Percentiles rank a stretch among this genome's conserved stretches.
Conservation (phyloP, 148 eudicot genomes). For the Camellia sinensis region DNA sequence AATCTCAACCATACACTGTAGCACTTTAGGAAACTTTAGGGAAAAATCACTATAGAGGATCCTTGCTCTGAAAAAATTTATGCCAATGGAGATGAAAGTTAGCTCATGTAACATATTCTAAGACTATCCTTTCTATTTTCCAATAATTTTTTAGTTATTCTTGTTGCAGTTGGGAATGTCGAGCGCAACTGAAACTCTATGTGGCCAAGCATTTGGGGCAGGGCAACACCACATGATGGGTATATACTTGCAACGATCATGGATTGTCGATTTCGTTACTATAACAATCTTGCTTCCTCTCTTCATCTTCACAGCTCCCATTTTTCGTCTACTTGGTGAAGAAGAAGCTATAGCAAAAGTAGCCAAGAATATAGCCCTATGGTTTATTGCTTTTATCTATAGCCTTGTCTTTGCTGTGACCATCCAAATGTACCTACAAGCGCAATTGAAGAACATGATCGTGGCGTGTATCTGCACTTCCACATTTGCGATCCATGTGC, state of each 20-base stretch:
- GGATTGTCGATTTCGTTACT: constrained; percentile 49
- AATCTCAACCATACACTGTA: no score
- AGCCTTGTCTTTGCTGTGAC: constrained; percentile 41
- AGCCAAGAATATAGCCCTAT: constrained; percentile 41
- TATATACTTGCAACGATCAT: constrained; percentile 62
- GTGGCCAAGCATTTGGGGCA: constrained; percentile 82
- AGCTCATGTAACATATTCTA: no score
- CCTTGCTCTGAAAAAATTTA: no score
- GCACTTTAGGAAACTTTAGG: no score
- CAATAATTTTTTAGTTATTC: no score
- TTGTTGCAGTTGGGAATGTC: constrained; percentile 64
- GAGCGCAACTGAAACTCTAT: constrained; percentile 65
- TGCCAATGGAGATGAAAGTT: no score
- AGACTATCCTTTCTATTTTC: no score
- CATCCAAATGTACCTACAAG: constrained; percentile 67
- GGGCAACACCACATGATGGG: constrained; percentile 69
- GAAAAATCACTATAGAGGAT: no score
- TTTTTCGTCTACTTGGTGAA: constrained; percentile 50
- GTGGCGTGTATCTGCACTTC: constrained; percentile 39
- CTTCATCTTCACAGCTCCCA: constrained; percentile 46
- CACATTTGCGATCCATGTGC: constrained; percentile 37
- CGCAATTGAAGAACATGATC: constrained; percentile 63
- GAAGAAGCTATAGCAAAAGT: constrained; percentile 37
- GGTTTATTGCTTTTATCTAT: constrained; percentile 59
- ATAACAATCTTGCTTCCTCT: constrained; percentile 48